A percentile compares a stretch with the other conserved stretches of the same genome.
These are phyloP conservation scores for Hibiscus mutabilis DNA, from an alignment of 345 rosid genomes.

Conservation along the genomic window DNA sequence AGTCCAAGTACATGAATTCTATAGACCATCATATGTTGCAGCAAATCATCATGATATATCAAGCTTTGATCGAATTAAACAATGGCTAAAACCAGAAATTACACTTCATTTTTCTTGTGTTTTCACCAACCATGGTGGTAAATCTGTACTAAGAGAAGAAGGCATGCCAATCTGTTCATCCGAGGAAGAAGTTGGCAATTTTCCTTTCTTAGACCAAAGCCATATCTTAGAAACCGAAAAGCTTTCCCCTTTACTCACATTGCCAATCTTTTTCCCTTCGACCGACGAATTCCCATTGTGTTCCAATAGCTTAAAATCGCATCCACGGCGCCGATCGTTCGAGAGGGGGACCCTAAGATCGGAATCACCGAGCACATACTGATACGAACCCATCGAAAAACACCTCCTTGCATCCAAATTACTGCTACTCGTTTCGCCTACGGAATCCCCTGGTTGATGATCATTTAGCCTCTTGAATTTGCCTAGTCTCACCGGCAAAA, in stretches of 20 bases:
- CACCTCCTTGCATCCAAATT: constrained; percentile 77
- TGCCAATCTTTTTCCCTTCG: constrained; percentile 48
- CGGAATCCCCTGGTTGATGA: constrained; percentile 28
- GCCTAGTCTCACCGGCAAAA: constrained; percentile 72
- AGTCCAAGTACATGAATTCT: constrained; percentile 12
- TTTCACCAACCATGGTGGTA: constrained; percentile 64
- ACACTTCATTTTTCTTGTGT: constrained; percentile 37
- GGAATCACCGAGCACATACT: constrained; percentile 62
- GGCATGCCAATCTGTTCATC: constrained; percentile 40
- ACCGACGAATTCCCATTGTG: constrained; percentile 28
- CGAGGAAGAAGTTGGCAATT: constrained; percentile 38
- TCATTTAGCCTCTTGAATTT: constrained; percentile 52
- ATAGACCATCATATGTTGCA: neutral
- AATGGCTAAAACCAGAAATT: constrained; percentile 11
- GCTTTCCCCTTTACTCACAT: constrained; percentile 69
- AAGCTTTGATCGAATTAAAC: constrained; percentile 12
- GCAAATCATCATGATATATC: constrained; percentile 6
- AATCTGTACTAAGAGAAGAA: constrained; percentile 51
- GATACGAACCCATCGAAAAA: constrained; percentile 83
- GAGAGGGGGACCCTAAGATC: constrained; percentile 50
- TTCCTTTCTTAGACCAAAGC: constrained; percentile 79
- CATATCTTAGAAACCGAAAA: constrained; percentile 82
- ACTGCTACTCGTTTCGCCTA: constrained; percentile 81
- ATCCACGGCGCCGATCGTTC: constrained; percentile 19
- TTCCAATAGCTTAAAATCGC: constrained; percentile 20